These are phyloP conservation scores for Hypoxylon rubiginosum DNA, from an alignment of 2,329 filamentous ascomycete genomes.

Conservation along the genomic window DNA sequence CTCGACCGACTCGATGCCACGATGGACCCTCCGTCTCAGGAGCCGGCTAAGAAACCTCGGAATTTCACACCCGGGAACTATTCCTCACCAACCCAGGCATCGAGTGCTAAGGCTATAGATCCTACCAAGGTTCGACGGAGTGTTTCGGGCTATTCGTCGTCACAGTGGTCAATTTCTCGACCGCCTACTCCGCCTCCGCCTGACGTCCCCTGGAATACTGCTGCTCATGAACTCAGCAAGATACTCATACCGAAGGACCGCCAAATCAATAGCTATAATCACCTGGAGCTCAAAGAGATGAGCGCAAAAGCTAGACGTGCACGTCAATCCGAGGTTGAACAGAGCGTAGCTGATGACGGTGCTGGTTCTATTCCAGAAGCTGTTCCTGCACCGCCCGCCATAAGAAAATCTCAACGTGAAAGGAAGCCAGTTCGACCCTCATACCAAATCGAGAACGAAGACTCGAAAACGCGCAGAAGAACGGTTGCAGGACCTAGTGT, in stretches of 20 bases:
- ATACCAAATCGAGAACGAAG: constrained; percentile 67
- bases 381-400: constrained; percentile 58
- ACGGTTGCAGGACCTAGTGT: constrained; percentile 70
- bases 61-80: constrained; percentile 76
- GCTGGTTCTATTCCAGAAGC: constrained; percentile 37
- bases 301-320: constrained; percentile 74
- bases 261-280: constrained; percentile 79
- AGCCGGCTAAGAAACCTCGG: constrained; percentile 67
- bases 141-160: constrained; percentile 66
- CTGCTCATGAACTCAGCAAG: constrained; percentile 85
- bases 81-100: constrained; percentile 89
- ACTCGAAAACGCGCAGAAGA: constrained; percentile 67
- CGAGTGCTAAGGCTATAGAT: constrained; percentile 81
- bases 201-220: constrained; percentile 86
- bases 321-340: constrained; percentile 64
- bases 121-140: constrained; percentile 75
- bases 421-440: constrained; percentile 72
- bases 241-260: constrained; percentile 82
- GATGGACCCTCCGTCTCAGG: constrained; percentile 61
- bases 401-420: constrained; percentile 80
- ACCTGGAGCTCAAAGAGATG: constrained; percentile 83
- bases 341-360: constrained; percentile 55
- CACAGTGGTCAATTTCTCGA: constrained; percentile 55
- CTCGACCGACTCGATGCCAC: constrained; percentile 78
- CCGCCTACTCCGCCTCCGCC: constrained; percentile 78